Percentiles rank a stretch among this genome's conserved stretches.
Evolutionary conservation across 75 land plant genomes (phyloP).

Genomic region (Pinus albicaulis): DNA sequence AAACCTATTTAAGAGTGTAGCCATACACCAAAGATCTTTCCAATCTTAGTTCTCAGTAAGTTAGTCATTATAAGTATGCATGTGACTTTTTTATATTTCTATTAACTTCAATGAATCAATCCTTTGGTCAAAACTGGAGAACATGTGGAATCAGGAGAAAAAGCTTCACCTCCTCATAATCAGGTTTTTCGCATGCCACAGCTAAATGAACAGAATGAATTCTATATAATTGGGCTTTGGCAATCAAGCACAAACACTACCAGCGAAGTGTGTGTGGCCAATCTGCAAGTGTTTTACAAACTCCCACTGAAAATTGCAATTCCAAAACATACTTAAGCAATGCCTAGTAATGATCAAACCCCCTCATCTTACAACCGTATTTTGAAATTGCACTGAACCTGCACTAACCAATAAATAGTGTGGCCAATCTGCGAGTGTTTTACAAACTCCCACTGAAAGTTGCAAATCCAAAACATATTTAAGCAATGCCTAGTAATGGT

Average conservation of each 20-base stretch:
- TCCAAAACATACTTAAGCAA: background rate
- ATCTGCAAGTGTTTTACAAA: background rate
- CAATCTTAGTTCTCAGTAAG: too few relatives aligned
- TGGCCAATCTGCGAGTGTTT: background rate
- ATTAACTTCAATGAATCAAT: background rate
- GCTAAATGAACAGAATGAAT: too few relatives aligned
- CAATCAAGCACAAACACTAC: background rate
- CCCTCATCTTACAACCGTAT: background rate
- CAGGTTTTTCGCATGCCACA: too few relatives aligned
- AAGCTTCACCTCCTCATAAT: too few relatives aligned
- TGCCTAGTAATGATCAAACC: background rate
- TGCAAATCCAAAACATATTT: background rate
- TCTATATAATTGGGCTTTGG: too few relatives aligned
- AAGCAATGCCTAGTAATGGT: background rate
- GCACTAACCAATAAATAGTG: background rate
- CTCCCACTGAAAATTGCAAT: background rate
- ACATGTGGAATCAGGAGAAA: too few relatives aligned
- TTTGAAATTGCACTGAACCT: background rate
- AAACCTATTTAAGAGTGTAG: too few relatives aligned
- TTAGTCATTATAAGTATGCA: too few relatives aligned
- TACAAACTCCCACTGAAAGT: background rate
- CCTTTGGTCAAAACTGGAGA: constrained; percentile 4
- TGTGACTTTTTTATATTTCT: too few relatives aligned
- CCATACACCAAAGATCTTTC: too few relatives aligned
- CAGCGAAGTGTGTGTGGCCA: background rate